Evolutionary conservation across 495 filamentous ascomycete genomes (phyloP).

Genomic region (Hypoxylon trugodes): DNA sequence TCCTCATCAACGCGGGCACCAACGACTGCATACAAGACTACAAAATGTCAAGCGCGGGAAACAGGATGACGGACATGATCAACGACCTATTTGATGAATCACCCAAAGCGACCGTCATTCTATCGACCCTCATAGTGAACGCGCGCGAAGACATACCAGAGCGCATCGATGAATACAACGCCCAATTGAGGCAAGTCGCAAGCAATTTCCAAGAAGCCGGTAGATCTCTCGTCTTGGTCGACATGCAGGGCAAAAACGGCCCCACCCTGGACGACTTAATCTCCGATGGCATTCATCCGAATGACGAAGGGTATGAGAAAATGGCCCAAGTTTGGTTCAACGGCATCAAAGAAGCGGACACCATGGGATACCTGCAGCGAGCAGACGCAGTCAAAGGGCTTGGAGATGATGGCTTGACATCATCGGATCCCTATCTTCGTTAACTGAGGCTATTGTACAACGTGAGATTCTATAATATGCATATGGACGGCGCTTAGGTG

Average conservation of each 20-base stretch:
- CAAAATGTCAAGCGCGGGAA: slow-evolving; percentile 30
- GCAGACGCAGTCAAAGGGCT: slow-evolving; percentile 22
- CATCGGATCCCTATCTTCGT: background rate
- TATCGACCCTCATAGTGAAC: slow-evolving; percentile 39
- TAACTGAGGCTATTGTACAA: no score
- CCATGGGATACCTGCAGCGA: background rate
- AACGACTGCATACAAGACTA: slow-evolving; percentile 45
- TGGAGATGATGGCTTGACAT: slow-evolving; percentile 16
- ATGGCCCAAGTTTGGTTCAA: slow-evolving; percentile 64
- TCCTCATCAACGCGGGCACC: slow-evolving; percentile 50
- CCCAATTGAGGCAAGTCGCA: slow-evolving; percentile 32
- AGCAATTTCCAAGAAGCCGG: slow-evolving; percentile 8
- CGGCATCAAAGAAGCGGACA: slow-evolving; percentile 46
- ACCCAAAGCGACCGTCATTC: slow-evolving; percentile 31
- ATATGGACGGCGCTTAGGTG: no score
- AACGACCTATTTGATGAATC: slow-evolving; percentile 21
- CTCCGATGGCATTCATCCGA: slow-evolving; percentile 59
- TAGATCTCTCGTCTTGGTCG: slow-evolving; percentile 55
- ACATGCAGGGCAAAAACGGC: slow-evolving; percentile 53
- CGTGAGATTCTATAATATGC: no score
- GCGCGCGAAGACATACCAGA: slow-evolving; percentile 22
- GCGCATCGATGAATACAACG: slow-evolving; percentile 39
- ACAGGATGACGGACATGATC: slow-evolving; percentile 31
- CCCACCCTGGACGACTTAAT: slow-evolving; percentile 48
- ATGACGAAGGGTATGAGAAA: slow-evolving; percentile 57